Percentiles rank a stretch among this genome's conserved stretches.
Evolutionary conservation across 441 rosid species (phyloP).

Genomic region (Erodium chrysanthum): DNA sequence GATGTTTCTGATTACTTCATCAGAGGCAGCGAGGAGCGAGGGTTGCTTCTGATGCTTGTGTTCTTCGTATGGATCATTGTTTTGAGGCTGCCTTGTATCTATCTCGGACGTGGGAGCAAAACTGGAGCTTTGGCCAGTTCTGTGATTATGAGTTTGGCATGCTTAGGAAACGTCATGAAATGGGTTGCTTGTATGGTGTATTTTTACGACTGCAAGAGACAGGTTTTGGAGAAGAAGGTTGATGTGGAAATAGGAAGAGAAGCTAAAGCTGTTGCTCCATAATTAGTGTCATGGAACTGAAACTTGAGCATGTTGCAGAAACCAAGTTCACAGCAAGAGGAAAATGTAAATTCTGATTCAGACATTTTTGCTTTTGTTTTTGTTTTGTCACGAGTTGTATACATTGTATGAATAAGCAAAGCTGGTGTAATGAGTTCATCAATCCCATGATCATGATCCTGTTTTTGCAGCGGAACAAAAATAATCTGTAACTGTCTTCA

Average conservation of each 20-base stretch:
- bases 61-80: slow-evolving; percentile 17
- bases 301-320: no score
- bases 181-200: slow-evolving; percentile 22
- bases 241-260: slow-evolving; percentile 25
- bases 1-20: slow-evolving; percentile 17
- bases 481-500: not conserved
- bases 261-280: not conserved
- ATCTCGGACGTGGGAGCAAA: slow-evolving; percentile 12
- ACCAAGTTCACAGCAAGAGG: no score
- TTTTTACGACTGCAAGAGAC: slow-evolving; percentile 24
- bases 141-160: slow-evolving; percentile 1
- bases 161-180: slow-evolving; percentile 22
- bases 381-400: no score
- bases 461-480: no score
- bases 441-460: no score
- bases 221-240: slow-evolving; percentile 24
- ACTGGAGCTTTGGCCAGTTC: not conserved
- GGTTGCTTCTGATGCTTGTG: slow-evolving; percentile 19
- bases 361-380: no score
- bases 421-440: no score
- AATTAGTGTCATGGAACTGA: not conserved
- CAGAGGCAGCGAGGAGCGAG: slow-evolving; percentile 16
- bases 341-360: no score
- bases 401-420: no score
- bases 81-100: slow-evolving; percentile 18